phyloP scores from a whole-genome alignment of 148 eudicot genomes.

The Arbutus unedo region DNA sequence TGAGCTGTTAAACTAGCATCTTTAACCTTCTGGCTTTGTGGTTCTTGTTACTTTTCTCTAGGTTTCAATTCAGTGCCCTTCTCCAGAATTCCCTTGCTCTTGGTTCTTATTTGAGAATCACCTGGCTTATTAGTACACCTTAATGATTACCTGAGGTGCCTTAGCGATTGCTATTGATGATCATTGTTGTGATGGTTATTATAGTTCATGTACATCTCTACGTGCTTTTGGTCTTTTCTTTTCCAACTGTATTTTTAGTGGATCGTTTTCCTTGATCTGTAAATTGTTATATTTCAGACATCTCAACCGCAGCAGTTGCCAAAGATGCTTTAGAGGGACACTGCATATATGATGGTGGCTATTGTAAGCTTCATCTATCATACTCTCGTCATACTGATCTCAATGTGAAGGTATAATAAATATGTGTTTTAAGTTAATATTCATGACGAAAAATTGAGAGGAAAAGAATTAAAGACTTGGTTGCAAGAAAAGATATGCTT shows the following conservation, averaged over 20 bases:
- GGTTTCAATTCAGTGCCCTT: neutral
- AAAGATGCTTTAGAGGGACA: constrained; percentile 82
- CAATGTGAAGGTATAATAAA: constrained; percentile 69
- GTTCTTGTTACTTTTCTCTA: neutral
- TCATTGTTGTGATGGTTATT: neutral
- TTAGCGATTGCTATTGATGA: neutral
- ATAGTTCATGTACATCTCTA: neutral
- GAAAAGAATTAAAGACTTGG: constrained; percentile 14
- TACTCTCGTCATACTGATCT: constrained; percentile 97
- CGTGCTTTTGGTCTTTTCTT: neutral
- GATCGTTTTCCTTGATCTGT: constrained; percentile 5
- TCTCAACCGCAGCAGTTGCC: constrained; percentile 61
- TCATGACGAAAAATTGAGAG: constrained; percentile 19
- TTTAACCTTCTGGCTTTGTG: neutral
- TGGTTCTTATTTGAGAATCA: neutral
- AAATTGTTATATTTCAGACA: constrained; percentile 36
- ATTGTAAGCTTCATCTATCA: constrained; percentile 95
- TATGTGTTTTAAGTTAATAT: constrained; percentile 31
- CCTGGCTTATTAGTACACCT: neutral
- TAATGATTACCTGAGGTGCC: neutral
- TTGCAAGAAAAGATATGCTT: constrained; percentile 26
- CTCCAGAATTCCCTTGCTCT: neutral
- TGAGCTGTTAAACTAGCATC: neutral
- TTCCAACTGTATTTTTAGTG: neutral
- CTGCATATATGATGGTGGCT: constrained; percentile 95